These are phyloP conservation scores for Paramyrothecium roridum DNA, from an alignment of 2,329 filamentous ascomycete species.

Conservation along the genomic window DNA sequence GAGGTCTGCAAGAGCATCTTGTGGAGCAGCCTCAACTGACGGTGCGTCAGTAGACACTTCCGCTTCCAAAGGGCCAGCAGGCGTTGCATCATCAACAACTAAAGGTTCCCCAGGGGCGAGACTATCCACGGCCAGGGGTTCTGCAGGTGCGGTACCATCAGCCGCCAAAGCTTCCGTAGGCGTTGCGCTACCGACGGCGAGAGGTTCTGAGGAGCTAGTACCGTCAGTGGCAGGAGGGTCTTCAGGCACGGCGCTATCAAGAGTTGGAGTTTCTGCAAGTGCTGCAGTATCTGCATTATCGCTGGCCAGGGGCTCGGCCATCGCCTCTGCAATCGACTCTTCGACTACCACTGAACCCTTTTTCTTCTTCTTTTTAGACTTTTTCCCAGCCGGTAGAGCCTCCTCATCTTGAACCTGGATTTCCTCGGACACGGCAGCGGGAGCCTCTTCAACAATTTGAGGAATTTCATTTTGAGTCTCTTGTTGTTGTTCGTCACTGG, in stretches of 20 bases:
- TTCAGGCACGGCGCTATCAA: too few relatives aligned
- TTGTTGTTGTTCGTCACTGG: background rate
- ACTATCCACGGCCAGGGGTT: background rate
- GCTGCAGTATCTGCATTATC: too few relatives aligned
- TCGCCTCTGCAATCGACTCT: background rate
- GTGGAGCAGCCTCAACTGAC: background rate
- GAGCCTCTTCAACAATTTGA: background rate
- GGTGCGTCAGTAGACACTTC: background rate
- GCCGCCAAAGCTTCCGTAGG: too few relatives aligned
- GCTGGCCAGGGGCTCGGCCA: background rate
- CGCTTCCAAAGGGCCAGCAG: background rate
- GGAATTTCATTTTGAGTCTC: background rate
- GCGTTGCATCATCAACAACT: background rate
- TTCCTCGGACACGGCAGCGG: background rate
- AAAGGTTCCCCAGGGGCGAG: background rate
- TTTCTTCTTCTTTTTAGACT: slow-evolving; percentile 13
- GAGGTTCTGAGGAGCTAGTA: too few relatives aligned
- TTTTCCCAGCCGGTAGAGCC: background rate
- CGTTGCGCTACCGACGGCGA: too few relatives aligned
- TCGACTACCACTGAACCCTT: slow-evolving; percentile 7
- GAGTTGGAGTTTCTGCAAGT: too few relatives aligned
- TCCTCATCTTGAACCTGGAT: background rate
- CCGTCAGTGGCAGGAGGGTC: too few relatives aligned
- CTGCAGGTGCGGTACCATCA: too few relatives aligned
- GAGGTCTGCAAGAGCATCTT: background rate